These are phyloP conservation scores for Chloranthus sessilifolius DNA, from an alignment of 164 flowering plant genomes.

Conservation along the genomic window DNA sequence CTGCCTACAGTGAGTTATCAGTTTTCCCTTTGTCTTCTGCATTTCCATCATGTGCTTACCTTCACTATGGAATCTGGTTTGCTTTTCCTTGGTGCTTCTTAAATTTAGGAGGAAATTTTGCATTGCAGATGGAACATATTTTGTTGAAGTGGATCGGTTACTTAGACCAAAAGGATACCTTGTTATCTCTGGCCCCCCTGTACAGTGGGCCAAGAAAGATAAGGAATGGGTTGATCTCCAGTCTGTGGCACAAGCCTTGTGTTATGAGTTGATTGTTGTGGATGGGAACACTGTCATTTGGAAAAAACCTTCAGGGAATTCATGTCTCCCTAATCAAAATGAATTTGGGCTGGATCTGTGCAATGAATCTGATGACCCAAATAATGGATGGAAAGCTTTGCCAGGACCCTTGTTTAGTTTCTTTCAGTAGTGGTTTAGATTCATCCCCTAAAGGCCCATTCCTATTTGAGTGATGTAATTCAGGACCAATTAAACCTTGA, in stretches of 20 bases:
- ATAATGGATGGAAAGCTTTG: conserved; percentile 69
- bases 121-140: conserved; percentile 83
- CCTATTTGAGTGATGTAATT: too few relatives aligned
- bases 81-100: too few relatives aligned
- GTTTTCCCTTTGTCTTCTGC: background rate
- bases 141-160: conserved; percentile 80
- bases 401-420: too few relatives aligned
- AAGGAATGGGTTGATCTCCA: conserved; percentile 97
- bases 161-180: conserved; percentile 90
- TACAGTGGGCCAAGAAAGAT: conserved; percentile 89
- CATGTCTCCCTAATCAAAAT: conserved; percentile 73
- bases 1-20: conserved; percentile 77
- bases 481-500: too few relatives aligned
- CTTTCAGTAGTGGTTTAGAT: too few relatives aligned
- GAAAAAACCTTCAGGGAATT: conserved; percentile 74
- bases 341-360: conserved; percentile 74
- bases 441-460: too few relatives aligned
- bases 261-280: conserved; percentile 80
- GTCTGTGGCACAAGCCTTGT: conserved; percentile 73
- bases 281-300: conserved; percentile 93
- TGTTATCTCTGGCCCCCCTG: conserved; percentile 93
- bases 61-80: too few relatives aligned
- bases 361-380: conserved; percentile 72
- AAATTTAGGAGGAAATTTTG: too few relatives aligned
- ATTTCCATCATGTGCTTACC: background rate